Percentiles rank a stretch among this genome's conserved stretches.
Conservation (phyloP, 2,329 filamentous ascomycete species). For the Teratosphaeria zuluensis region DNA sequence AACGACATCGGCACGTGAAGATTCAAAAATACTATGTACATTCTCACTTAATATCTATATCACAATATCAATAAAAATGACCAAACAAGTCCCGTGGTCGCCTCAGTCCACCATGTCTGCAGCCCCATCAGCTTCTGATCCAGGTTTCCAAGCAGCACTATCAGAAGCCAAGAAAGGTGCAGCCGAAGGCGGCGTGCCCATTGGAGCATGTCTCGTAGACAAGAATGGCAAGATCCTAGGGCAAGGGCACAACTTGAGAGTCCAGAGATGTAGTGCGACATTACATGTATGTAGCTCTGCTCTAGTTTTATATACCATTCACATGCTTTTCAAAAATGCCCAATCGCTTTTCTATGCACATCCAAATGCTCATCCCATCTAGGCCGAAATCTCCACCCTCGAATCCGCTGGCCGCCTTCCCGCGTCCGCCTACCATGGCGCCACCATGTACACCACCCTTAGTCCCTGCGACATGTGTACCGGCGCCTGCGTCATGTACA, state of each 20-base stretch:
- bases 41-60: background rate
- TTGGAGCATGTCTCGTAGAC: conserved; percentile 53
- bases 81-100: background rate
- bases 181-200: conserved; percentile 49
- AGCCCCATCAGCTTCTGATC: conserved; percentile 19
- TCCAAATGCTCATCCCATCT: background rate
- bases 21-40: background rate
- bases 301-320: background rate
- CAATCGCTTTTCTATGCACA: background rate
- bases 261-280: conserved; percentile 61
- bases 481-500: conserved; percentile 67
- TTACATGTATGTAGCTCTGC: conserved; percentile 48
- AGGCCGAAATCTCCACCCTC: conserved; percentile 70
- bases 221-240: conserved; percentile 61
- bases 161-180: conserved; percentile 47
- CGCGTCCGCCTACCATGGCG: conserved; percentile 56
- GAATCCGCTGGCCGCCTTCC: conserved; percentile 64
- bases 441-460: conserved; percentile 76
- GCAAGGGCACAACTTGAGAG: conserved; percentile 62
- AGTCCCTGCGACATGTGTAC: conserved; percentile 78
- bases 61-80: conserved; percentile 15
- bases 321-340: background rate
- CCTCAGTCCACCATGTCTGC: background rate
- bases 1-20: background rate
- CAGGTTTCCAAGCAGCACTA: conserved; percentile 48